phyloP scores from a whole-genome alignment of 1,284 basidiomycete species.

The Melampsora medusae region DNA sequence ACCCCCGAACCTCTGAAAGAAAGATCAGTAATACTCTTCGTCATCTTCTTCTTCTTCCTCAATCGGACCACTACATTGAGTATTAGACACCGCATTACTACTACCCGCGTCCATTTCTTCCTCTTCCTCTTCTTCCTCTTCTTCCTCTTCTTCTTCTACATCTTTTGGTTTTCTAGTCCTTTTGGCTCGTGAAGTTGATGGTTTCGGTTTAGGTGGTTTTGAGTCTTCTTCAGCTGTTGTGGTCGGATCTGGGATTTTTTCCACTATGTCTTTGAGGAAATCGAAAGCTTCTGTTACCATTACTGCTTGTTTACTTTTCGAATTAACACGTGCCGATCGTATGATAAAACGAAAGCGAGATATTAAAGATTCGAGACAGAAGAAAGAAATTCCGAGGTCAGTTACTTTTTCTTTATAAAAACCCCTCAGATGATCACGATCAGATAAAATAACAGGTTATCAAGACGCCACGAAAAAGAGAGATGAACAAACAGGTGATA shows the following conservation, averaged over 20 bases:
- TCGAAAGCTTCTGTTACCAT: slow-evolving; percentile 85
- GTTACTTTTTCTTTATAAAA: too few relatives aligned
- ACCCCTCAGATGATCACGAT: too few relatives aligned
- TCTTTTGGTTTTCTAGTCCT: slow-evolving; percentile 20
- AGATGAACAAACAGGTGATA: slow-evolving; percentile 79
- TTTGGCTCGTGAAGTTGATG: not conserved
- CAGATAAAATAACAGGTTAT: too few relatives aligned
- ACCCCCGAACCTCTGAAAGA: too few relatives aligned
- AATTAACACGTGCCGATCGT: not conserved
- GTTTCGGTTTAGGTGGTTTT: slow-evolving; percentile 61
- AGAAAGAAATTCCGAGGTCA: slow-evolving; percentile 23
- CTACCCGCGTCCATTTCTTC: slow-evolving; percentile 15
- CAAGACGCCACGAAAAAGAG: not conserved
- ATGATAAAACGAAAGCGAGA: too few relatives aligned
- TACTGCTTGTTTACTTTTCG: slow-evolving; percentile 82
- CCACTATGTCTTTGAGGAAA: slow-evolving; percentile 93
- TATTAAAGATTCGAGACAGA: not conserved
- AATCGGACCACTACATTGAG: not conserved
- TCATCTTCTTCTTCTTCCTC: slow-evolving; percentile 4
- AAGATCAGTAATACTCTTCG: not conserved
- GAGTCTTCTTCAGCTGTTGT: slow-evolving; percentile 58
- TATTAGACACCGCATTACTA: too few relatives aligned
- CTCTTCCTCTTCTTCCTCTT: slow-evolving; percentile 54
- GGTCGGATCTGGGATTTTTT: slow-evolving; percentile 80
- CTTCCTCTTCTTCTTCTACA: slow-evolving; percentile 50